Evolutionary conservation across 495 filamentous ascomycete species (phyloP), one percentile per base, ranked within the genome.

Genomic region (Penicillium tannophilum): DNA sequence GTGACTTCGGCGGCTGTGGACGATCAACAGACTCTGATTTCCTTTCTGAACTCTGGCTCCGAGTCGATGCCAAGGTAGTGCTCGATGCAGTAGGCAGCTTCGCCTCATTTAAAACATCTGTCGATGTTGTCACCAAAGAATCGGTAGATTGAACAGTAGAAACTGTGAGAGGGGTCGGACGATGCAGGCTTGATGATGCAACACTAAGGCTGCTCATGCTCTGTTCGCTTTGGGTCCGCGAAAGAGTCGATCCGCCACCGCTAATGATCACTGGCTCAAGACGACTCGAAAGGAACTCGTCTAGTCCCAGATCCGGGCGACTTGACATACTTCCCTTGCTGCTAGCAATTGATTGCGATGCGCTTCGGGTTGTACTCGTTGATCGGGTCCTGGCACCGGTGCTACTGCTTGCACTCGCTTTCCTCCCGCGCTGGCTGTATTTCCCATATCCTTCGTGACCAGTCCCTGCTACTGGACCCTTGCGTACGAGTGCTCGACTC

Each of bases 371-470:
- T 6, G 82, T 81, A 62, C 86, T 89, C 17, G 80, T 81, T 33
- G 83, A 86, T 28, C 85, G 75, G 45, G 76, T 76, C 55, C 81
- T 70, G 20, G 67, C 70, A 11, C 72, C 75, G 35, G 70, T 78
- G 23, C 66, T 74, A 59, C 75, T 84, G 59, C 79, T 74, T 54
- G 75, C 71, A 45, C 82, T 83, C 45, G 78, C 50, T 58, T 74
- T 80, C 23, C 80, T 72, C 20, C 76, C 82, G 47, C 74, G 75
- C 51, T 75, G 72, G 30, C 71, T 82, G 79, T 84, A 95, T 67
- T 84, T 88, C 8, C 92, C 91, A 69, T 98, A 98, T 45, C 93
- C 94, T 76, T 98, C 94, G 72, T 98, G 92, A 2, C 94, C 94
- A 33, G 95, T 99, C 35, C 94, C 95, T 30, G 94, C 94, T 6